Evolutionary conservation across 176 grass and related monocot species (phyloP).

Genomic region (Microstegium vimineum): DNA sequence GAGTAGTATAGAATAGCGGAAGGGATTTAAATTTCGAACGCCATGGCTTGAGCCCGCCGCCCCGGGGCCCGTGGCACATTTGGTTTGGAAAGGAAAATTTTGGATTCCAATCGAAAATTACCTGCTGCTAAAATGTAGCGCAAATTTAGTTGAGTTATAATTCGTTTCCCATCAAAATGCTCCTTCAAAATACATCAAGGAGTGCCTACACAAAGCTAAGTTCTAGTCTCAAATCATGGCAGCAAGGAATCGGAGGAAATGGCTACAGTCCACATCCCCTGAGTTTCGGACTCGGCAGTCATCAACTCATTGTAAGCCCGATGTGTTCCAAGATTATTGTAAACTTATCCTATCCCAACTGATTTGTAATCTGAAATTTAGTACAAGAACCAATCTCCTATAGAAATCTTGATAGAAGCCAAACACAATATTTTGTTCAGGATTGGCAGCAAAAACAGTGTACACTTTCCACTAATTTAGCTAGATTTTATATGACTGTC

Average conservation of each 20-base stretch:
- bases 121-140: neutral
- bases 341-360: neutral
- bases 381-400: neutral
- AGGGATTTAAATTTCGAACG: neutral
- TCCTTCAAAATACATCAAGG: neutral
- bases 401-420: neutral
- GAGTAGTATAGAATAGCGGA: neutral
- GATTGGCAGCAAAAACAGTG: neutral
- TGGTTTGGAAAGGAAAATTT: neutral
- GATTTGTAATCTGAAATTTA: neutral
- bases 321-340: neutral
- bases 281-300: slow-evolving; percentile 28
- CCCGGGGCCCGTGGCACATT: neutral
- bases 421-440: neutral
- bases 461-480: neutral
- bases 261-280: neutral
- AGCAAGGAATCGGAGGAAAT: slow-evolving; percentile 5
- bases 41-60: neutral
- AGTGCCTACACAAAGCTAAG: slow-evolving; percentile 77
- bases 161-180: slow-evolving; percentile 56
- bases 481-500: neutral
- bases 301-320: slow-evolving; percentile 51
- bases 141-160: neutral
- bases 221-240: slow-evolving; percentile 55
- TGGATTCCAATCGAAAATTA: neutral